A percentile compares a stretch with the other conserved stretches of the same genome.
phyloP scores from a whole-genome alignment of 1,284 basidiomycete species.

The Ganoderma leucocontextum region DNA sequence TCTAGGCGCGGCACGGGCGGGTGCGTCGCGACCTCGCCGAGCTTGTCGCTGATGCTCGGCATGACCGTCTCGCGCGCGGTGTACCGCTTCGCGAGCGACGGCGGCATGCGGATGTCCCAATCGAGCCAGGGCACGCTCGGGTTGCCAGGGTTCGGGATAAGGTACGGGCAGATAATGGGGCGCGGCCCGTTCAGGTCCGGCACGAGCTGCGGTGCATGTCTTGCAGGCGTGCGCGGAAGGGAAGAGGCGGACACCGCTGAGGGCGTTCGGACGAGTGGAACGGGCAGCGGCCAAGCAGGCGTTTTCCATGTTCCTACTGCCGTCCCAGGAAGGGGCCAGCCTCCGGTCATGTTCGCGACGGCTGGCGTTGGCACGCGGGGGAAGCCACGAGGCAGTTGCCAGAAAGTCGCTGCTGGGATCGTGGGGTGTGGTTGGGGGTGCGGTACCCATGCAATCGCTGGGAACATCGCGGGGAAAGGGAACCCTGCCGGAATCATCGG shows the following conservation, averaged over 20 bases:
- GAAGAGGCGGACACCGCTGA: neutral
- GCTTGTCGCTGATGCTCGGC: conserved; percentile 13
- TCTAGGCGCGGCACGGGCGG: conserved; percentile 37
- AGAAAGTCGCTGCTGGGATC: conserved; percentile 31
- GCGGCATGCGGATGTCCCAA: conserved; percentile 49
- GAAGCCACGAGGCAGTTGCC: conserved; percentile 18
- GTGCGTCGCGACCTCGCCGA: conserved; percentile 38
- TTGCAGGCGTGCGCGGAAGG: neutral
- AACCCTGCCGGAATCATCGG: conserved; percentile 10
- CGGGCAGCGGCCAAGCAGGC: conserved; percentile 20
- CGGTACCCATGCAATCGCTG: conserved; percentile 42
- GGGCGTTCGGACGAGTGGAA: conserved; percentile 9
- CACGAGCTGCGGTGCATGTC: neutral
- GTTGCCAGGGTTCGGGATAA: conserved; percentile 48
- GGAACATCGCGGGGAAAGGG: conserved; percentile 5
- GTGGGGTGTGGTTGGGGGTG: conserved; percentile 38
- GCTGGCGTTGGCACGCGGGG: conserved; percentile 17
- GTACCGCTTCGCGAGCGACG: conserved; percentile 43
- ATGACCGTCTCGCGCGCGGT: conserved; percentile 42
- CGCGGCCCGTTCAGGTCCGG: conserved; percentile 11
- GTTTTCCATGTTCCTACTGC: conserved; percentile 43
- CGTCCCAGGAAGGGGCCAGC: conserved; percentile 42
- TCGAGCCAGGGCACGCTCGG: conserved; percentile 42
- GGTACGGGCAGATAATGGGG: conserved; percentile 40
- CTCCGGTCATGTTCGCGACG: conserved; percentile 36